Conservation (phyloP, 306 rosid genomes). For the Sindora glabra region DNA sequence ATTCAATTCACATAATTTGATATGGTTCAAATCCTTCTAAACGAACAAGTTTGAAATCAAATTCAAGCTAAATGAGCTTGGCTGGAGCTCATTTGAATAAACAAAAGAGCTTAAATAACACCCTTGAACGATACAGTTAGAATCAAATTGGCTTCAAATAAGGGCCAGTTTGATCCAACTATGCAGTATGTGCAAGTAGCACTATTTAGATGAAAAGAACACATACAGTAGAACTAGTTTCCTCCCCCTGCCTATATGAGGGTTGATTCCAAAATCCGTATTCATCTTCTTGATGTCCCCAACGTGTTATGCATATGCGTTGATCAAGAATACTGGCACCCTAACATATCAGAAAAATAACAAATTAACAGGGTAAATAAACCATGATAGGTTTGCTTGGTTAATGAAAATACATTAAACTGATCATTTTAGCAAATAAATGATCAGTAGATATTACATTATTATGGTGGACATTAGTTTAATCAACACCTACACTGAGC, state of each 20-base stretch:
- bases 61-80: too few species aligned
- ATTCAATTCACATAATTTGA: too few species aligned
- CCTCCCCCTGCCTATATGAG: constrained; percentile 30
- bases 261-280: constrained; percentile 65
- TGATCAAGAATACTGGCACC: constrained; percentile 91
- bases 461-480: not conserved
- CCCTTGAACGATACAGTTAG: too few species aligned
- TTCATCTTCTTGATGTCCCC: constrained; percentile 75
- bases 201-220: not conserved
- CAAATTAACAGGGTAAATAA: not conserved
- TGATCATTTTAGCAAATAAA: not conserved
- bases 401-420: not conserved
- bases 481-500: constrained; percentile 66
- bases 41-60: too few species aligned
- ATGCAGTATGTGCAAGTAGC: too few species aligned
- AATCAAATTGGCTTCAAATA: too few species aligned
- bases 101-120: too few species aligned
- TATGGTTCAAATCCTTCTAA: too few species aligned
- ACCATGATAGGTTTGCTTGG: not conserved
- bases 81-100: too few species aligned
- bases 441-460: not conserved
- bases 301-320: constrained; percentile 80
- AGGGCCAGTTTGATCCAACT: too few species aligned
- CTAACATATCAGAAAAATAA: constrained; percentile 42
- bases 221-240: constrained; percentile 46